Evolutionary conservation across 768 basidiomycete species (phyloP), one percentile per base, ranked within the genome.

Genomic region (Sporobolomyces phaffii): DNA sequence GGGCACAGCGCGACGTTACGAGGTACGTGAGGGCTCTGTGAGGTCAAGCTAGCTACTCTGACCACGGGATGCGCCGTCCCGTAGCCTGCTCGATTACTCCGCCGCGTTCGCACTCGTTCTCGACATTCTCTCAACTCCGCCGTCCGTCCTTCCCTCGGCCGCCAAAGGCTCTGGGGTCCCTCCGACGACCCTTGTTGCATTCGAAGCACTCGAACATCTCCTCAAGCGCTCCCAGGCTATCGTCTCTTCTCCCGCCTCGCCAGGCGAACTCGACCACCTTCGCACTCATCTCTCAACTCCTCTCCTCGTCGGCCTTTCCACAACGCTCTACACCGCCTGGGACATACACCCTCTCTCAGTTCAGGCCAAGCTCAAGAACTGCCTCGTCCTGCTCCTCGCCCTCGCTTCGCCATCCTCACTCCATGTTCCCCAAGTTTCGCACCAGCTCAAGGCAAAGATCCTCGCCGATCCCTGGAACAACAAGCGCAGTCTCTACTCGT

Each of bases 181-280:
- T 15, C 38, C 49, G 0, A 53, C 54, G 2, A 60, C 63, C 5
- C 48, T 60, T 14, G 48, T 64, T 3, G 68, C 68, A 2, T 56
- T 69, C 41, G 68, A 69, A 22, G 54, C 63, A 0, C 68, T 69
- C 63, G 68, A 69, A 26, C 48, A 61, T 22, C 48, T 69, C n/a
- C 53, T 69, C 18, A 53, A 38, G 22, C 58, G 62, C 5, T 45
- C 63, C 1, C 48, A 51, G 22, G 2, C 31, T 20, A 41, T 60
- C 51, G 24, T 59, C 24, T 1, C 44, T 38, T 14, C n/a, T 6
- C 3, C 28, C 3, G 13, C 57, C 10, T 29, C 20, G 7, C 31
- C 52, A 36, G 43, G 45, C 20, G 51, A 69, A 60, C 7, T 48
- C 50, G 24, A 47, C n/a, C 0, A 11, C n/a, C 38, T 67, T 24